A percentile compares a stretch with the other conserved stretches of the same genome.
Evolutionary conservation across 257 asterid species (phyloP).

Genomic region (Thymus mandschuricus): DNA sequence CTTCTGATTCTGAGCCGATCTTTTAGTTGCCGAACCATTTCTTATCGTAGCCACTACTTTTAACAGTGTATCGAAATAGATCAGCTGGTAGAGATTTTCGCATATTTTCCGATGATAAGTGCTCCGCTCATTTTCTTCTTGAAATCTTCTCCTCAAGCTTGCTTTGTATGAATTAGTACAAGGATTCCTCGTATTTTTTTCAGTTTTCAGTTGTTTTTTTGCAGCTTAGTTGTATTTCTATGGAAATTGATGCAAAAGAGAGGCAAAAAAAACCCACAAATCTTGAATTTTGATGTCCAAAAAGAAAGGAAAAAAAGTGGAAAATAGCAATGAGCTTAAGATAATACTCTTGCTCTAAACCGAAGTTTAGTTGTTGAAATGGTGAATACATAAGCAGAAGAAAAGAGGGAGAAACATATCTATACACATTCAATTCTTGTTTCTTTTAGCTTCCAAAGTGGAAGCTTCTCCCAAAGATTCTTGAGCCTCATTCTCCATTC

Average conservation of each 20-base stretch:
- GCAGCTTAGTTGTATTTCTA: not conserved
- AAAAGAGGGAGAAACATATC: slow-evolving; percentile 15
- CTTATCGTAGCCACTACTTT: slow-evolving; percentile 4
- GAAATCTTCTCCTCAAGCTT: not conserved
- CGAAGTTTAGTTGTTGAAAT: slow-evolving; percentile 9
- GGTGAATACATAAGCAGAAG: slow-evolving; percentile 20
- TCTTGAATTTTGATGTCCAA: not conserved
- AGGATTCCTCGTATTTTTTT: not conserved
- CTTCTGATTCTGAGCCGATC: slow-evolving; percentile 27
- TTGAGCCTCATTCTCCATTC: slow-evolving; percentile 86
- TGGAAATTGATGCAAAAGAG: not conserved
- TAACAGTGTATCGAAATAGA: not conserved
- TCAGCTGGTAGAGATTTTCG: not conserved
- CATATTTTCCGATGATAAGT: slow-evolving; percentile 9
- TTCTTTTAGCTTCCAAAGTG: slow-evolving; percentile 66
- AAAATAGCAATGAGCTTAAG: slow-evolving; percentile 28
- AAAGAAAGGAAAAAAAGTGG: not conserved
- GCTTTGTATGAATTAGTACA: too few species aligned
- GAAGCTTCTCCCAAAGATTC: slow-evolving; percentile 84
- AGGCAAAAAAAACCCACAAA: too few species aligned
- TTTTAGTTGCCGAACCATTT: slow-evolving; percentile 29
- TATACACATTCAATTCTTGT: slow-evolving; percentile 42
- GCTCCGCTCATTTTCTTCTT: not conserved
- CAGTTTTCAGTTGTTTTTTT: not conserved
- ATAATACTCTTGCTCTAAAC: slow-evolving; percentile 24